Evolutionary conservation across 2,329 filamentous ascomycete species (phyloP), one percentile per base, ranked within the genome.

Genomic region (Didymella segeticola): DNA sequence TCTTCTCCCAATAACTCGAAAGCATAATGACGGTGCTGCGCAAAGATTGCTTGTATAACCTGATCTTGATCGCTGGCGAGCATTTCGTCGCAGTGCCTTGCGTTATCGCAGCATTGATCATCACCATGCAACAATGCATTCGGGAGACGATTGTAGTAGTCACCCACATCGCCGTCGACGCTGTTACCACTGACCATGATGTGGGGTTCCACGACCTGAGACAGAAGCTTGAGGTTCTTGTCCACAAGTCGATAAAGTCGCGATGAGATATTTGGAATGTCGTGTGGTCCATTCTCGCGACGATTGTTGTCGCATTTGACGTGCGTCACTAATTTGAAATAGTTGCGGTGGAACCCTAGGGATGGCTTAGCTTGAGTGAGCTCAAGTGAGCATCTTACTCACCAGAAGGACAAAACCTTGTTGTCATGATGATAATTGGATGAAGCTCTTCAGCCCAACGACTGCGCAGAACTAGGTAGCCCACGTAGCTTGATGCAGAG

Each of bases 1-100:
- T 48, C 45, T 11, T 12, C 36, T 12, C 27, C 27, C 20, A 22
- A 14, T 7, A 48, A 23, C 12, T 33, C 27, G 11, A 57, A 57
- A 14, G 49, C 45, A n/a, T 57, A 57, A 25, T 57, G 54, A 15
- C 49, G 48, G 19, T 57, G 54, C 23, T 53, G 48, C 5, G 49
- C 49, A 27, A 57, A 57, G 17, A 57, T 53, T 20, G 54, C 37
- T 22, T 49, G 49, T 4, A 49, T 39, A 19, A 45, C 22, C 10
- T 41, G 48, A 19, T 57, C 49, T 29, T 53, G 49, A 15, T 57
- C 45, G 17, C 38, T 46, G 12, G 38, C 30, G 15, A 57, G 34
- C 33, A 57, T 42, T 5, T 33, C 27, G 17, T 20, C 33, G 49
- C 43, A 49, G 26, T 57, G 54, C 20, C 31, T 19, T 17, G 27